Evolutionary conservation across 805 yeast genomes (phyloP).

Genomic region (Zygoascus flipseniorum): DNA sequence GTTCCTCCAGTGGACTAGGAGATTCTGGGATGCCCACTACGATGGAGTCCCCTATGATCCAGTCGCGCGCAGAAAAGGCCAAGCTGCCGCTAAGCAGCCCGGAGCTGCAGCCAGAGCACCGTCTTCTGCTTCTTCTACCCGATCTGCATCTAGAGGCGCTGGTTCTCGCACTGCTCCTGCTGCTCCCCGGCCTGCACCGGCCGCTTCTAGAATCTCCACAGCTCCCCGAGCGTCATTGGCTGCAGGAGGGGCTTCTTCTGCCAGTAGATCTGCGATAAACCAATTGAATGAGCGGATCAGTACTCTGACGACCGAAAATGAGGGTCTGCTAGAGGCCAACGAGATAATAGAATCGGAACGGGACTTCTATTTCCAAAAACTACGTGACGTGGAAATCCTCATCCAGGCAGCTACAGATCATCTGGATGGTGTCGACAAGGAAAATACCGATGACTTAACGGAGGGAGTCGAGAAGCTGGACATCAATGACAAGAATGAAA

Average conservation of each 20-base stretch:
- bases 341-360: slow-evolving; percentile 69
- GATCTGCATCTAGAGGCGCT: not conserved
- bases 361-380: slow-evolving; percentile 80
- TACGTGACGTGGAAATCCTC: slow-evolving; percentile 79
- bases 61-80: slow-evolving; percentile 41
- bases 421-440: slow-evolving; percentile 25
- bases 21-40: slow-evolving; percentile 69
- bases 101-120: slow-evolving; percentile 1
- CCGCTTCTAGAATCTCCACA: not conserved
- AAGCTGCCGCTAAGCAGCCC: not conserved
- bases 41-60: slow-evolving; percentile 70
- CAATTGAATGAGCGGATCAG: slow-evolving; percentile 37
- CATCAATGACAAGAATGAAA: slow-evolving; percentile 13
- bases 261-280: slow-evolving; percentile 24
- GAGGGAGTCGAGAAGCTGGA: slow-evolving; percentile 7
- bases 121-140: not conserved
- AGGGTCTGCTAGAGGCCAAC: slow-evolving; percentile 49
- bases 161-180: slow-evolving; percentile 3
- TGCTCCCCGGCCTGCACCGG: not conserved
- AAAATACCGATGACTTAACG: slow-evolving; percentile 3
- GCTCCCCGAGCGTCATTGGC: not conserved
- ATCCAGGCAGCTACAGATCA: slow-evolving; percentile 55
- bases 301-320: slow-evolving; percentile 41
- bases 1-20: slow-evolving; percentile 85
- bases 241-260: slow-evolving; percentile 5